These are phyloP conservation scores for Asterochloris sp. DNA, from an alignment of 139 green algal species.

Conservation along the genomic window DNA sequence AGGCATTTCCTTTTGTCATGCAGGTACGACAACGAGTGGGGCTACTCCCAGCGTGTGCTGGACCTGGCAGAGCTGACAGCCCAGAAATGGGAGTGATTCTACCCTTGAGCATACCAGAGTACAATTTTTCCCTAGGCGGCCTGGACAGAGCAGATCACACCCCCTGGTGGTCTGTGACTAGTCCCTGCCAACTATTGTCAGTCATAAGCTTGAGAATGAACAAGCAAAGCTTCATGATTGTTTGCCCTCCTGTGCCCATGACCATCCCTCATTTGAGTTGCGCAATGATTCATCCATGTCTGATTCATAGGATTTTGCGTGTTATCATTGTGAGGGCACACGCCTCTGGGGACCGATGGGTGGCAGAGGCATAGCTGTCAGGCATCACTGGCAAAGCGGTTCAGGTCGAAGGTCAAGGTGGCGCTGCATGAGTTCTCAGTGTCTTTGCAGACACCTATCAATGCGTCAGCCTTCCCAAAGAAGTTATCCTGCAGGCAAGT, in stretches of 20 bases:
- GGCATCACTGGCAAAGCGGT: constrained; percentile 14
- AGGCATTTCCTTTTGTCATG: background rate
- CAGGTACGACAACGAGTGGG: constrained; percentile 96
- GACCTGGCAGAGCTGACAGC: constrained; percentile 89
- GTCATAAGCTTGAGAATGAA: too few species aligned
- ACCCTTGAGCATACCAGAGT: too few species aligned
- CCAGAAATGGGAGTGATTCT: constrained; percentile 59
- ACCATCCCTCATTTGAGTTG: too few species aligned
- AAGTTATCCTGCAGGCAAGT: constrained; percentile 78
- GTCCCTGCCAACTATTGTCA: too few species aligned
- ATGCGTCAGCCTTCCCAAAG: constrained; percentile 91
- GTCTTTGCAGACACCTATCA: constrained; percentile 87
- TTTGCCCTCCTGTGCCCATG: too few species aligned
- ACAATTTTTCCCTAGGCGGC: too few species aligned
- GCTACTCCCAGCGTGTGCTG: constrained; percentile 93
- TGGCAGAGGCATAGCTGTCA: too few species aligned
- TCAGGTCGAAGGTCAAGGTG: constrained; percentile 83
- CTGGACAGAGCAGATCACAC: too few species aligned
- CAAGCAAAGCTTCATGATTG: too few species aligned
- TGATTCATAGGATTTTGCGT: background rate
- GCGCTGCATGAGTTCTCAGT: constrained; percentile 40
- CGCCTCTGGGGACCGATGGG: background rate
- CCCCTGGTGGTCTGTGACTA: too few species aligned
- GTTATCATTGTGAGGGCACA: background rate
- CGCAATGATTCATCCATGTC: background rate